Conservation (phyloP, 139 green algal species). For the Tetradesmus obliquus region DNA sequence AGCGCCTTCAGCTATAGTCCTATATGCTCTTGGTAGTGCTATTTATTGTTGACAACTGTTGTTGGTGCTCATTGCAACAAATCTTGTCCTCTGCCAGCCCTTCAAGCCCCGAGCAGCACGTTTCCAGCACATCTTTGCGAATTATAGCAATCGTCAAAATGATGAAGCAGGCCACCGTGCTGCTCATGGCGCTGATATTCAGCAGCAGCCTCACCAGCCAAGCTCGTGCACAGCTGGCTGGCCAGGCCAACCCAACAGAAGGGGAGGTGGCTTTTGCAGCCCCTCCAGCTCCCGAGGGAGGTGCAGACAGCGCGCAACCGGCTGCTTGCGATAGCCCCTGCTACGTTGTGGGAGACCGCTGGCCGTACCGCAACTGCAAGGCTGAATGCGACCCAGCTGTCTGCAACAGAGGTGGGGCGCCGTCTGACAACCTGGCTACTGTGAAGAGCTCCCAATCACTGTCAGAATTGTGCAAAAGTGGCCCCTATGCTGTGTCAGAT, state of each 20-base stretch:
- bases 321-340: conserved; percentile 35
- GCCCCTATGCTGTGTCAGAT: no score
- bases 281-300: background rate
- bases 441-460: no score
- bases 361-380: conserved; percentile 52
- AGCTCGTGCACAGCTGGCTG: background rate
- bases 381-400: conserved; percentile 44
- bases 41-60: no score
- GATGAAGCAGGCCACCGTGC: background rate
- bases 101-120: background rate
- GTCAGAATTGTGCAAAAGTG: no score
- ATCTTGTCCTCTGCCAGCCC: no score
- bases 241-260: background rate
- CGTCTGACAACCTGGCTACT: background rate
- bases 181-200: background rate
- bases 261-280: conserved; percentile 28
- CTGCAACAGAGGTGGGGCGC: conserved; percentile 52
- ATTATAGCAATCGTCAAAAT: background rate
- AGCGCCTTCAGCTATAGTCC: background rate
- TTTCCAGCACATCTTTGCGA: background rate
- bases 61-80: no score
- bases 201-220: background rate
- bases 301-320: background rate
- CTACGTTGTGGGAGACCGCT: conserved; percentile 41
- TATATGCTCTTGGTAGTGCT: no score